These are phyloP conservation scores for Zygosaccharomyces pseudorouxii DNA, from an alignment of 805 yeast genomes.

Conservation along the genomic window DNA sequence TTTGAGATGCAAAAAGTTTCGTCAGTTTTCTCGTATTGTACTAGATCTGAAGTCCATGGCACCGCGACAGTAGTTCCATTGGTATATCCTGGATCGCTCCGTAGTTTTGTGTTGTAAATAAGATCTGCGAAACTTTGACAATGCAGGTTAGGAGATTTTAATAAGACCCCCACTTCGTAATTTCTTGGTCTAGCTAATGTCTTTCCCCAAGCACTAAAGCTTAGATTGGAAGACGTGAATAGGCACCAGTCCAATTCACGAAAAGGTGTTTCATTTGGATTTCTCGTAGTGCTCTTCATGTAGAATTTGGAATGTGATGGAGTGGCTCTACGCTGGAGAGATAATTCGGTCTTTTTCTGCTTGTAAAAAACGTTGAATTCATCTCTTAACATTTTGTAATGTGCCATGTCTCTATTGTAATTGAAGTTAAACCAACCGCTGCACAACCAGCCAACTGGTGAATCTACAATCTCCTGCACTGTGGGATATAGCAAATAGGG, in stretches of 20 bases:
- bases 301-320: constrained; percentile 71
- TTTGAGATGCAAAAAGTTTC: constrained; percentile 24
- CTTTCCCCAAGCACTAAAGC: constrained; percentile 79
- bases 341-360: constrained; percentile 14
- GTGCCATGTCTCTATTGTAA: constrained; percentile 12
- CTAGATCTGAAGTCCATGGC: constrained; percentile 25
- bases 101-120: constrained; percentile 12
- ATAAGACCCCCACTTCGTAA: constrained; percentile 54
- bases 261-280: constrained; percentile 21
- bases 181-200: constrained; percentile 35
- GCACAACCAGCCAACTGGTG: constrained; percentile 22
- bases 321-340: constrained; percentile 12
- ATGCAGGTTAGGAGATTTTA: constrained; percentile 24
- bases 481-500: constrained; percentile 31
- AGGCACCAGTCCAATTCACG: constrained; percentile 55
- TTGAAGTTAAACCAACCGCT: constrained; percentile 33
- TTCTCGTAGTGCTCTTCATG: constrained; percentile 48
- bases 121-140: constrained; percentile 24
- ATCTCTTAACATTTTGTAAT: constrained; percentile 19
- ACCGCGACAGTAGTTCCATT: constrained; percentile 2
- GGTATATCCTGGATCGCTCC: background rate
- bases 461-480: constrained; percentile 19
- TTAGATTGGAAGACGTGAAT: constrained; percentile 69
- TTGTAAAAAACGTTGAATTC: constrained; percentile 22
- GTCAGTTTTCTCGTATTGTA: constrained; percentile 13